Base-by-base conservation (phyloP, 1,139 yeast genomes). In the Blastobotrys raffinosifermentans region DNA sequence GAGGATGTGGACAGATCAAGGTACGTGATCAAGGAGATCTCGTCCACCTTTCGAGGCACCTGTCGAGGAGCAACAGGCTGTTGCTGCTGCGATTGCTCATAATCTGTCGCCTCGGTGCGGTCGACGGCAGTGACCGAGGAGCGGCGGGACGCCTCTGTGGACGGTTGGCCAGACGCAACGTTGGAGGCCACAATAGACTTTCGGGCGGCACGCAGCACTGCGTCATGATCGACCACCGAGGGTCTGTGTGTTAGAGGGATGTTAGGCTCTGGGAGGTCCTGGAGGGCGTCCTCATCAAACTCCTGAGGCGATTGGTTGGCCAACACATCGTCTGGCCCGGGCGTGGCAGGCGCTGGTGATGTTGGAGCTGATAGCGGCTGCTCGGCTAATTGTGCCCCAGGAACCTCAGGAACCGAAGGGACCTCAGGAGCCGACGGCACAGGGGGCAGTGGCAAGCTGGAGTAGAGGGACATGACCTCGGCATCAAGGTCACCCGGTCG, bases 1-100 rank as follows among this genome's bases (percentile, higher is more conserved):
- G 44, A 31, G 22, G 49, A 46, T 9, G 44, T 23, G 18, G 51
- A 38, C 18, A 57, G 39, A 34, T 57, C 61, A 15, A 57, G 42
- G 37, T 46, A 51, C n/a, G 48, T 46, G 29, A 53, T 26, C 21
- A 35, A 32, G 16, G 40, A 16, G 15, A 45, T 27, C 18, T 41
- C 46, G 11, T 43, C 45, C 32, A 23, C 23, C 25, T 22, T 4
- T n/a, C n/a, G n/a, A n/a, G n/a, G n/a, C n/a, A n/a, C n/a, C n/a
- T n/a, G n/a, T n/a, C n/a, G 18, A 17, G 21, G 21, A 21, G 15
- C 10, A 4, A 22, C 19, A 4, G 34, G 34, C 9, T 11, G 25
- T 6, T n/a, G 6, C 5, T 11, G 25, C 25, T 22, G 25, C 25
- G 25, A 22, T 22, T 22, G 13, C 10, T 22, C 10, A 13, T 22